A percentile compares a stretch with the other conserved stretches of the same genome.
Evolutionary conservation across 306 rosid species (phyloP).

Genomic region (Lathyrus aphaca): DNA sequence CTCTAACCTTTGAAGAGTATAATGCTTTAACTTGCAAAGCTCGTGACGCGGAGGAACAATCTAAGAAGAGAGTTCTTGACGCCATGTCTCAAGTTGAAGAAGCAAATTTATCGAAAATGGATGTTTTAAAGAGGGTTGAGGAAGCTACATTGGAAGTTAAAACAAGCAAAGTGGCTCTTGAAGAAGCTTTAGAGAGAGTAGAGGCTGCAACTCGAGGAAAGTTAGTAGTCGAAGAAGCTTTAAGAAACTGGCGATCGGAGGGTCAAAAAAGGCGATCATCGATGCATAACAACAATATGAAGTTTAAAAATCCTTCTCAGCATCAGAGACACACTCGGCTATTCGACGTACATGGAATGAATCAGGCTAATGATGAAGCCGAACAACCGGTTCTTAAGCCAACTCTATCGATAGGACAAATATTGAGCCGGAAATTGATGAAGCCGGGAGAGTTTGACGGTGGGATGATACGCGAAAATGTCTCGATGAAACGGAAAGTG

Average conservation of each 20-base stretch:
- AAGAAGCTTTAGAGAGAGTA: slow-evolving; percentile 83
- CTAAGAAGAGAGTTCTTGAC: slow-evolving; percentile 64
- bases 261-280: slow-evolving; percentile 64
- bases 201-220: slow-evolving; percentile 85
- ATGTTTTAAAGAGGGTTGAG: slow-evolving; percentile 68
- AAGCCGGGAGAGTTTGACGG: slow-evolving; percentile 62
- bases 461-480: slow-evolving; percentile 42
- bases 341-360: slow-evolving; percentile 57
- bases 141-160: slow-evolving; percentile 81
- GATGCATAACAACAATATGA: slow-evolving; percentile 45
- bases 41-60: slow-evolving; percentile 63
- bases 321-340: slow-evolving; percentile 55
- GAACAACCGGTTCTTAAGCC: slow-evolving; percentile 60
- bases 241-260: slow-evolving; percentile 83
- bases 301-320: slow-evolving; percentile 68
- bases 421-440: slow-evolving; percentile 80
- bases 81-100: slow-evolving; percentile 77
- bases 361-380: slow-evolving; percentile 51
- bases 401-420: slow-evolving; percentile 82
- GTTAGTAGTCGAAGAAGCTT: slow-evolving; percentile 78
- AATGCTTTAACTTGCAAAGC: slow-evolving; percentile 61
- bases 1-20: slow-evolving; percentile 79
- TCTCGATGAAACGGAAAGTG: slow-evolving; percentile 62
- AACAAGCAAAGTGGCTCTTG: slow-evolving; percentile 70
- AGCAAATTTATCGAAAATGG: slow-evolving; percentile 64